Evolutionary conservation across 2,329 filamentous ascomycete species (phyloP).

Genomic region (Sporothrix inflata): DNA sequence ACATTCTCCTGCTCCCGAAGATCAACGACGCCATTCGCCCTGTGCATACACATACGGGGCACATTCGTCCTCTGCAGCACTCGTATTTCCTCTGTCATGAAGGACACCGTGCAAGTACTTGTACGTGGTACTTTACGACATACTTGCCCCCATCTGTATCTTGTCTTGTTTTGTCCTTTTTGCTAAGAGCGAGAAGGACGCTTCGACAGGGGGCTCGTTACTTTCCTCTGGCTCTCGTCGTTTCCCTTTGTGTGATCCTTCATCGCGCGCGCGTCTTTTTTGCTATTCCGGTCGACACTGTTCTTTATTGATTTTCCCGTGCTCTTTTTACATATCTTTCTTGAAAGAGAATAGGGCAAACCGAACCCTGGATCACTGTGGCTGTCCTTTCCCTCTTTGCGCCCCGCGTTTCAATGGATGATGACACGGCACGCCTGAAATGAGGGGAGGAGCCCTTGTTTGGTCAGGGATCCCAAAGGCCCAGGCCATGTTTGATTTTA

Average conservation of each 20-base stretch:
- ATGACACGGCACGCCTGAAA: conserved; percentile 5
- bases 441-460: background rate
- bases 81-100: background rate
- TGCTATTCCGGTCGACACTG: background rate
- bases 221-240: background rate
- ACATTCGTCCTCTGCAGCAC: conserved; percentile 2
- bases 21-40: conserved; percentile 15
- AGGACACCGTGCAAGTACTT: background rate
- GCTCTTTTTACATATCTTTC: conserved; percentile 1
- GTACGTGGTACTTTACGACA: too few relatives aligned
- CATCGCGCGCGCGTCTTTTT: background rate
- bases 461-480: background rate
- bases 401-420: conserved; percentile 16
- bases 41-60: background rate
- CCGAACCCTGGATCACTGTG: background rate
- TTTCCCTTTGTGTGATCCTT: background rate
- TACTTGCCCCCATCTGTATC: background rate
- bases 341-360: background rate
- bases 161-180: background rate
- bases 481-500: background rate
- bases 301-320: background rate
- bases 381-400: background rate
- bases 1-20: background rate
- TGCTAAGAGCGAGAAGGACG: background rate
- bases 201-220: too few relatives aligned